Percentiles rank a stretch among this genome's conserved stretches.
Evolutionary conservation across 2,329 filamentous ascomycete genomes (phyloP).

Genomic region (Scopulariopsis brevicaulis): DNA sequence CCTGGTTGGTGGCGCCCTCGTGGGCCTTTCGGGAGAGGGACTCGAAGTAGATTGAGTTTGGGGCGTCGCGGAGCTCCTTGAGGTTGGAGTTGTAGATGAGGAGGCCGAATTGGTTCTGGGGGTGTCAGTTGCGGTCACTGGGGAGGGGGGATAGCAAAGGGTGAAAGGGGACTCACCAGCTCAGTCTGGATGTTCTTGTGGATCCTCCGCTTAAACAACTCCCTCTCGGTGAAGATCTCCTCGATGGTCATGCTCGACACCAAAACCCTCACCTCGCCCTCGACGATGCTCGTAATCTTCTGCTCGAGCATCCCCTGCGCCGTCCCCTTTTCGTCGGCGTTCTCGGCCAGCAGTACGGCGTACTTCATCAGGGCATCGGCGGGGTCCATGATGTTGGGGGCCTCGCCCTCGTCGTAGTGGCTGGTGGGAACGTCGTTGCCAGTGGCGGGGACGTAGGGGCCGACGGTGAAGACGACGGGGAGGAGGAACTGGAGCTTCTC

Average conservation of each 20-base stretch:
- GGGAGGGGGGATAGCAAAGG: background rate
- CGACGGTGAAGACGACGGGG: slow-evolving; percentile 78
- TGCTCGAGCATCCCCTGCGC: slow-evolving; percentile 57
- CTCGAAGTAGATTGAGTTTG: slow-evolving; percentile 71
- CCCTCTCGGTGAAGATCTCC: slow-evolving; percentile 70
- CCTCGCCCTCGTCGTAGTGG: slow-evolving; percentile 7
- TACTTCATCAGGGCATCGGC: slow-evolving; percentile 67
- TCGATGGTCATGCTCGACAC: slow-evolving; percentile 90
- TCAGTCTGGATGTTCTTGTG: slow-evolving; percentile 69
- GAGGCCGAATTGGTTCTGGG: slow-evolving; percentile 59
- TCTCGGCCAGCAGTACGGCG: slow-evolving; percentile 66
- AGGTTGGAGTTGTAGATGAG: slow-evolving; percentile 65
- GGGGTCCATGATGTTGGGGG: slow-evolving; percentile 31
- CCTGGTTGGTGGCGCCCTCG: slow-evolving; percentile 75
- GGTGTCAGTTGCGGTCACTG: background rate
- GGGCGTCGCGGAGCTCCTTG: slow-evolving; percentile 78
- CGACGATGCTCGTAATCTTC: slow-evolving; percentile 83
- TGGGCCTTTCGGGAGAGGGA: slow-evolving; percentile 75
- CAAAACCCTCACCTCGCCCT: slow-evolving; percentile 75
- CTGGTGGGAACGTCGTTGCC: slow-evolving; percentile 20
- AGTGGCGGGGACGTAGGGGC: slow-evolving; percentile 58
- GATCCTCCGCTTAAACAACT: slow-evolving; percentile 66
- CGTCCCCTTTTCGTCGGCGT: slow-evolving; percentile 36
- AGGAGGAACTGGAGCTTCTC: slow-evolving; percentile 78
- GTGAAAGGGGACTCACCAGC: slow-evolving; percentile 25